phyloP scores from a whole-genome alignment of 192 early-diverging fungal genomes.

The Gamsiella multidivaricata region DNA sequence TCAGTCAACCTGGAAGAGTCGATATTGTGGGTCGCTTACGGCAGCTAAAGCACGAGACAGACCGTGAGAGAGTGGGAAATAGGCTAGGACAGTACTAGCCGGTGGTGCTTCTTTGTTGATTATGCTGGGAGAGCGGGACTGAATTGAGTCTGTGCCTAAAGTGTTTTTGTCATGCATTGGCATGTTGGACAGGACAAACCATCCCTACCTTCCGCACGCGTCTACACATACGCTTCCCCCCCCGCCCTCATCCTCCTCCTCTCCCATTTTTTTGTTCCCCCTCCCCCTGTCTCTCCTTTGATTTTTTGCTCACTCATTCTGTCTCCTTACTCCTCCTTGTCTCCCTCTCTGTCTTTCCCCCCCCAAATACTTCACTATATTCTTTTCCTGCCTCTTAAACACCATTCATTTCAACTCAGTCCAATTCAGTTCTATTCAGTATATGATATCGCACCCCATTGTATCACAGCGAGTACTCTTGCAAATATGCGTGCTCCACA shows the following conservation, averaged over 20 bases:
- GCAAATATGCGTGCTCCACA: neutral
- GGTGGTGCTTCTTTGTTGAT: neutral
- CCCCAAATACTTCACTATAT: neutral
- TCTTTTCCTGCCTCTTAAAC: constrained; percentile 14
- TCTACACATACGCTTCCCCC: neutral
- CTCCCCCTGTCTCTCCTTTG: constrained; percentile 4
- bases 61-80: too few relatives aligned
- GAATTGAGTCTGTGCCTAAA: neutral
- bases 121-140: neutral
- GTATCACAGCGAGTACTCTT: neutral
- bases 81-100: too few relatives aligned
- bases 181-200: constrained; percentile 9
- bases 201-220: neutral
- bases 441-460: neutral
- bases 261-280: constrained; percentile 3
- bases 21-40: too few relatives aligned
- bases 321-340: constrained; percentile 1
- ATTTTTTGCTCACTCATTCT: constrained; percentile 16
- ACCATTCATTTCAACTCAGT: constrained; percentile 17
- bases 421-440: neutral
- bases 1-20: too few relatives aligned
- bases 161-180: constrained; percentile 7
- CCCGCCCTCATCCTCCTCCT: neutral
- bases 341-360: constrained; percentile 3
- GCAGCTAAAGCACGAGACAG: too few relatives aligned